Base-by-base conservation (phyloP, 2,329 filamentous ascomycete species). In the Cercospora citrullina region DNA sequence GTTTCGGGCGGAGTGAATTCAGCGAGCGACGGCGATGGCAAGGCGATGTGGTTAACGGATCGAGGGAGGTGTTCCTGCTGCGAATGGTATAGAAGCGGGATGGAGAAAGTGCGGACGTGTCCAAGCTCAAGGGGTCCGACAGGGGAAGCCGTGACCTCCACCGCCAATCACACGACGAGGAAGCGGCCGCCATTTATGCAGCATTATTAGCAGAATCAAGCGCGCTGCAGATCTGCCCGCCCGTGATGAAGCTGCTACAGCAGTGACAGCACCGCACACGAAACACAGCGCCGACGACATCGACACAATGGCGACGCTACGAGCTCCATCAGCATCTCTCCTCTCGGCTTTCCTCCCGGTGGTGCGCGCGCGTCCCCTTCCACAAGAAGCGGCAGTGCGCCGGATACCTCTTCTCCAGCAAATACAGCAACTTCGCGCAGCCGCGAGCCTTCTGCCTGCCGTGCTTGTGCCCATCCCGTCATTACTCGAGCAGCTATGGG, bases 401-500 rank as follows among this genome's bases (percentile, higher is more conserved):
- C 70, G 75, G 68, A 75, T 80, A 69, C 81, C 82, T 26, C 76
- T 83, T 57, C 78, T 83, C 36, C 80, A 80, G 65, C 81, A 80
- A 73, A 77, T 84, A 62, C 78, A 71, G 77, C 80, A 85, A 74
- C 79, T 89, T 68, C 68, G 68, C 39, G 42, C 69, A 36, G 64
- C 65, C 64, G 68, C 70, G 10, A 72, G 66, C 57, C 84, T 69
- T 26, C 67, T 85, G 84, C 72, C 88, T 33, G 82, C 86, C 16
- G 82, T 90, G 68, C 82, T 87, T 6, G 79, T 90, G 45, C 88
- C 91, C 60, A 83, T 94, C 62, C 89, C 91, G 5, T 86, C 86
- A 5, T 77, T 93, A n/a, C 81, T 97, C 23, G 89, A 87, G 65
- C 91, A 91, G 71, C 89, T 99, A 75, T 98, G 94, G 94, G 94